Base-by-base conservation (phyloP, 805 yeast species). In the Metschnikowia sp. region DNA sequence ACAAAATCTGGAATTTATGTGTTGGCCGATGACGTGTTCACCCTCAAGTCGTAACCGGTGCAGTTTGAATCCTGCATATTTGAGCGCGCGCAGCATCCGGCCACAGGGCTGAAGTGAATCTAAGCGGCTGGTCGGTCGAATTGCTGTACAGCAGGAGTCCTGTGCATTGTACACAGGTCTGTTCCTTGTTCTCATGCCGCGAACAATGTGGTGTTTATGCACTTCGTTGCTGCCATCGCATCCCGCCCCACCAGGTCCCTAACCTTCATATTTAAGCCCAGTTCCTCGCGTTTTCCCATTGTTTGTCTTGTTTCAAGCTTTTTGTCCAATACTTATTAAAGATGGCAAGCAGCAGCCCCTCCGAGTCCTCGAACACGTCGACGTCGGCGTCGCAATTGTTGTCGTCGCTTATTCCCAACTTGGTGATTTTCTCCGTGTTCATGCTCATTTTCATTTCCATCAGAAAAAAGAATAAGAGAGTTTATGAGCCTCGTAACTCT, bases 301-400 rank as follows among this genome's bases (percentile, higher is more conserved):
- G 22, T 13, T 15, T 22, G 15, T 22, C 6, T 4, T 22, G 22
- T 22, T 22, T 4, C 22, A 22, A 22, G 22, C 30, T 40, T 33
- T 44, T 31, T n/a, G 15, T 22, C 19, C 4, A 37, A 26, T 6
- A n/a, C 11, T 37, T 6, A 32, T 38, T 18, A 19, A 38, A 19
- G 18, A 44, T 39, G 43, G 34, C 43, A 34, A 45, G 48, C 47
- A 34, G 39, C 28, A 34, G 36, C 28, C 26, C 32, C 29, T 26
- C 12, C 19, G 32, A 22, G 4, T 19, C 31, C 10, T 43, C 44
- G 34, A 39, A 34, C 19, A 26, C 47, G 38, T 55, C 62, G 49
- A 52, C 65, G n/a, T 72, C 79, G 22, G 74, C 76, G 6, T 78
- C 83, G 34, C 75, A 78, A 33, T 77, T 79, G 54, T 64, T 79